These are phyloP conservation scores for Stephania cephalantha DNA, from an alignment of 164 flowering plant genomes.

Conservation along the genomic window DNA sequence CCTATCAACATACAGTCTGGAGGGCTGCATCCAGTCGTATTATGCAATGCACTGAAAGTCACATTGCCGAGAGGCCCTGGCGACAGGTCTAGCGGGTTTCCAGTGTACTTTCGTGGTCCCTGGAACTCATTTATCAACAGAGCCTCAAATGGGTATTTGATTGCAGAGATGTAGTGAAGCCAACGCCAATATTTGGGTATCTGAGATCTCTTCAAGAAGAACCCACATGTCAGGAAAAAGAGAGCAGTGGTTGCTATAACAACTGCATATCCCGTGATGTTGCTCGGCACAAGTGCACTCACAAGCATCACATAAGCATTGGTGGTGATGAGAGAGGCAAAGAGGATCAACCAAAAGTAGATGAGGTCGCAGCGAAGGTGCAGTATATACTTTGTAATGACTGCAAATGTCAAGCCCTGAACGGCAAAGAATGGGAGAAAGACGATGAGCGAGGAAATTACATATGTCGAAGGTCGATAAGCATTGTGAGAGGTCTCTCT, in stretches of 20 bases:
- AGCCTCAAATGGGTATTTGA: slow-evolving; percentile 77
- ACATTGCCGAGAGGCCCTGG: slow-evolving; percentile 67
- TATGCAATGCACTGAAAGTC: slow-evolving; percentile 34
- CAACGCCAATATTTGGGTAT: slow-evolving; percentile 63
- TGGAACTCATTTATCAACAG: slow-evolving; percentile 56
- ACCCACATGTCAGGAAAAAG: slow-evolving; percentile 75
- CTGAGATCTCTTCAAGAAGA: slow-evolving; percentile 51
- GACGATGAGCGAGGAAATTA: slow-evolving; percentile 63
- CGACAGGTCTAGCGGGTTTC: slow-evolving; percentile 35
- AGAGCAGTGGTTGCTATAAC: slow-evolving; percentile 78
- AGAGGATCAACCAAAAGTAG: slow-evolving; percentile 60
- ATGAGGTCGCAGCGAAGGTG: slow-evolving; percentile 28
- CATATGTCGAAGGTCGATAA: slow-evolving; percentile 66
- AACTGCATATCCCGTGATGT: slow-evolving; percentile 69
- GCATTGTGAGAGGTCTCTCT: slow-evolving; percentile 79
- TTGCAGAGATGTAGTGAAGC: slow-evolving; percentile 76
- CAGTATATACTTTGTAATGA: slow-evolving; percentile 43
- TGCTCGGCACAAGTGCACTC: slow-evolving; percentile 62
- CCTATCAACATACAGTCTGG: slow-evolving; percentile 43
- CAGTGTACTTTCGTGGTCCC: slow-evolving; percentile 36
- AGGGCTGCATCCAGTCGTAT: background rate
- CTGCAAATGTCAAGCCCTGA: slow-evolving; percentile 67
- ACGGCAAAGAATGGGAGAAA: slow-evolving; percentile 68
- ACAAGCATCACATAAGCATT: slow-evolving; percentile 77
- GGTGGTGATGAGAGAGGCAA: slow-evolving; percentile 59